Conservation (phyloP, 768 basidiomycete species). For the Mycena galopus region DNA sequence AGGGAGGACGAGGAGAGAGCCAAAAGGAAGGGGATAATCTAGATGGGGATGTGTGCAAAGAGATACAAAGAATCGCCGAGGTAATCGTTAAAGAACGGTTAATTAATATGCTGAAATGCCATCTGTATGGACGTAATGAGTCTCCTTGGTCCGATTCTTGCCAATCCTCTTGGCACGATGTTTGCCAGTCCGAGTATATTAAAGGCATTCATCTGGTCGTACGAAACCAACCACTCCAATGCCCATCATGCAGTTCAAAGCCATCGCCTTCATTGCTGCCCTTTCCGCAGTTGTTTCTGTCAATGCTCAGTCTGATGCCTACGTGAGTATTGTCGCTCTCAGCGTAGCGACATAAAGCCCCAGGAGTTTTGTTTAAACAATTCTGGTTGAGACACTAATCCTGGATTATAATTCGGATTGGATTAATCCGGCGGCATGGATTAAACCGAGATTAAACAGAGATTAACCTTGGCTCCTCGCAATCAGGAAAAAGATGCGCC, state of each 20-base stretch:
- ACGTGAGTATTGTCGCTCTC: background rate
- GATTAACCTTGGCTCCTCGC: no score
- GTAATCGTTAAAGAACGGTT: background rate
- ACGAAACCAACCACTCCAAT: background rate
- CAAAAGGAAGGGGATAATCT: background rate
- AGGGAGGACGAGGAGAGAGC: background rate
- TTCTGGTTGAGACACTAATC: background rate
- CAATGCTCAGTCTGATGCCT: background rate
- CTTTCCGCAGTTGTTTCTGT: no score
- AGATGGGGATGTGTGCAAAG: background rate
- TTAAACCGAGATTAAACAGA: no score
- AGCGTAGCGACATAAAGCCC: background rate
- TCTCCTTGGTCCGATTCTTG: background rate
- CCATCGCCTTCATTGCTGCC: no score
- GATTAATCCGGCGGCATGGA: background rate
- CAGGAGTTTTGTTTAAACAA: background rate
- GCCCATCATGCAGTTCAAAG: constrained; percentile 4
- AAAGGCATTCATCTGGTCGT: background rate
- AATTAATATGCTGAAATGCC: background rate
- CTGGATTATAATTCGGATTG: background rate
- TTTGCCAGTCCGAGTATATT: background rate
- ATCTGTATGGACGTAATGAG: background rate
- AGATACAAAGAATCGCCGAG: background rate
- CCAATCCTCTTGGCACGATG: background rate
- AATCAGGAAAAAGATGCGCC: no score